Evolutionary conservation across 306 rosid species (phyloP).

Genomic region (Chamaecrista fasciculata): DNA sequence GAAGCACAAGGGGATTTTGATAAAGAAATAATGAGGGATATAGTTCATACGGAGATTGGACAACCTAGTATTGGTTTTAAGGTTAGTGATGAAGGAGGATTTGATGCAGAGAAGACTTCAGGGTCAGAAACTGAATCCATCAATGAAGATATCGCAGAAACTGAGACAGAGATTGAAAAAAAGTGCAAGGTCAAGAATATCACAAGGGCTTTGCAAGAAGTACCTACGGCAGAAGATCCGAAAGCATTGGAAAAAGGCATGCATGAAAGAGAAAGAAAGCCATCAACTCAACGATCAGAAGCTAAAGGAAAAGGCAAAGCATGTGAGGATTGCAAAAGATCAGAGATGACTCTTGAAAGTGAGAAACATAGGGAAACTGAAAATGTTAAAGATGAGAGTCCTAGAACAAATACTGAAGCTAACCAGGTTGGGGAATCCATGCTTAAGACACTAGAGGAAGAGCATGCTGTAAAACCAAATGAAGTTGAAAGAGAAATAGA

Average conservation of each 20-base stretch:
- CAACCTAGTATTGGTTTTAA: neutral
- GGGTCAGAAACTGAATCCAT: neutral
- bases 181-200: neutral
- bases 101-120: neutral
- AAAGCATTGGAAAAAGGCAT: neutral
- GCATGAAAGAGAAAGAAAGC: neutral
- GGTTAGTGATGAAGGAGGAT: constrained; percentile 1
- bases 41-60: constrained; percentile 14
- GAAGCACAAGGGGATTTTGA: constrained; percentile 14
- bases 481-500: constrained; percentile 13
- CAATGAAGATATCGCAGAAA: constrained; percentile 9
- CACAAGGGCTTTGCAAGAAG: neutral
- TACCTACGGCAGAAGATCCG: neutral
- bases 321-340: neutral
- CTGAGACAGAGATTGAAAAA: neutral
- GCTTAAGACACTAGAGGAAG: constrained; percentile 13
- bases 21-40: neutral
- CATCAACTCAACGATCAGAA: constrained; percentile 26
- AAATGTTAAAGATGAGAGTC: constrained; percentile 21
- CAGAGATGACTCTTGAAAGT: constrained; percentile 7
- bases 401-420: neutral
- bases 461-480: neutral
- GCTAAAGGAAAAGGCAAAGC: constrained; percentile 6
- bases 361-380: constrained; percentile 9
- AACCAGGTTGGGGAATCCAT: neutral